These are phyloP conservation scores for Discostella pseudostelligera DNA, from an alignment of 108 stramenopile genomes.

Conservation along the genomic window DNA sequence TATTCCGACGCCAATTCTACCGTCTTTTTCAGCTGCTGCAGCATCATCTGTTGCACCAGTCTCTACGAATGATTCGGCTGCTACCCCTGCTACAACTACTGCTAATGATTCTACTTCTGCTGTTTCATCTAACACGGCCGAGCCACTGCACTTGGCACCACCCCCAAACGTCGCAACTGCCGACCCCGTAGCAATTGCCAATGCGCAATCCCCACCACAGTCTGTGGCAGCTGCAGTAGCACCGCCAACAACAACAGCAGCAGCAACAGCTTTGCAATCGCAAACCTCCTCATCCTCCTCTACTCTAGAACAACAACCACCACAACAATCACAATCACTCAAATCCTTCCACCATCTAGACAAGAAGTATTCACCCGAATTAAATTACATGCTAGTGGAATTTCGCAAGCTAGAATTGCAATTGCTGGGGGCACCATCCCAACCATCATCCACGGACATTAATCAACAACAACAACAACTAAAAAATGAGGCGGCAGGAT, in stretches of 20 bases:
- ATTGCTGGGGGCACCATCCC: slow-evolving; percentile 61
- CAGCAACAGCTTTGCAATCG: slow-evolving; percentile 6
- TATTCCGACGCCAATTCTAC: neutral
- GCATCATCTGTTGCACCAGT: too few species aligned
- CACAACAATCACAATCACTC: slow-evolving; percentile 31
- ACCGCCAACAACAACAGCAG: neutral
- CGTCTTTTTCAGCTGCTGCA: too few species aligned
- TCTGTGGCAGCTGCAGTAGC: slow-evolving; percentile 1
- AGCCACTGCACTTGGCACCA: too few species aligned
- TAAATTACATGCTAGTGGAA: slow-evolving; percentile 82
- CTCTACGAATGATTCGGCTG: neutral
- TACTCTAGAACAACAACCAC: neutral
- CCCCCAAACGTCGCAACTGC: too few species aligned
- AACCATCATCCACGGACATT: slow-evolving; percentile 8
- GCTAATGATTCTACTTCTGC: too few species aligned
- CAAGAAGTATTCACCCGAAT: slow-evolving; percentile 65
- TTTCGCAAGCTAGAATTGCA: slow-evolving; percentile 83
- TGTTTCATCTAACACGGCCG: too few species aligned
- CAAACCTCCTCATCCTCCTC: neutral
- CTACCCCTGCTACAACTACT: neutral
- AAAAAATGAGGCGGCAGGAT: slow-evolving; percentile 61
- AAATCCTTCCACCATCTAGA: slow-evolving; percentile 67
- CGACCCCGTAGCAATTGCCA: too few species aligned
- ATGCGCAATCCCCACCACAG: too few species aligned
- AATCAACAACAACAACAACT: slow-evolving; percentile 31